A percentile compares a stretch with the other conserved stretches of the same genome.
Evolutionary conservation across 2,329 filamentous ascomycete genomes (phyloP).

Genomic region (Juglanconis juglandina): DNA sequence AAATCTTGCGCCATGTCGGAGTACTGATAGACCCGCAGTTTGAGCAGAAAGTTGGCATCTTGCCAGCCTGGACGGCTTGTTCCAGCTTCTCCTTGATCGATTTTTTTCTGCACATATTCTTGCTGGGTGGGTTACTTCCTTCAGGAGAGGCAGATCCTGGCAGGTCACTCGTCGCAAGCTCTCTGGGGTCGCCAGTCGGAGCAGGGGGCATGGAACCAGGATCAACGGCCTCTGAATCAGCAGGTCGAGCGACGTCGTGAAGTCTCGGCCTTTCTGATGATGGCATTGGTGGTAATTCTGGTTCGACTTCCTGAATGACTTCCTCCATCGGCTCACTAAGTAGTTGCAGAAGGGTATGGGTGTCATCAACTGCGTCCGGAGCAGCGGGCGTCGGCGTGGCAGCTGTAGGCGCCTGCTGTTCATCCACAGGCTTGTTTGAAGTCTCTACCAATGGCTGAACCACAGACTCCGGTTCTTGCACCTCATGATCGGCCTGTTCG

Average conservation of each 20-base stretch:
- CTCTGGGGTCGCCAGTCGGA: constrained; percentile 47
- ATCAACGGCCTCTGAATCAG: constrained; percentile 19
- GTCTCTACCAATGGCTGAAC: neutral
- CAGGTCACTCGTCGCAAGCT: constrained; percentile 26
- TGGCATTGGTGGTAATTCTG: constrained; percentile 6
- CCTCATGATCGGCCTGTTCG: neutral
- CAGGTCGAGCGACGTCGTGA: constrained; percentile 19
- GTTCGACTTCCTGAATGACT: neutral
- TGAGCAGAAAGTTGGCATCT: constrained; percentile 82
- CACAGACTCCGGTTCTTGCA: neutral
- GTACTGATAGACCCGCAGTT: constrained; percentile 97
- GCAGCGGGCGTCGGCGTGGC: neutral
- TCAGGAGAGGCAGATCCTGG: constrained; percentile 35
- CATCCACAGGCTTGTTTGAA: neutral
- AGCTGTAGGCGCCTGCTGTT: neutral
- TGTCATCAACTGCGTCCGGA: neutral
- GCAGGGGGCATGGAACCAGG: constrained; percentile 29
- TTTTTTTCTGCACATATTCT: constrained; percentile 63
- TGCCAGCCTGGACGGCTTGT: constrained; percentile 68
- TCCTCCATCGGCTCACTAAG: constrained; percentile 4
- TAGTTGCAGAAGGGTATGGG: constrained; percentile 11
- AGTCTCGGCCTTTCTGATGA: constrained; percentile 18
- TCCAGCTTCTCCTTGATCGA: constrained; percentile 58
- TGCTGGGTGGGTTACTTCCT: constrained; percentile 51
- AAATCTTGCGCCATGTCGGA: constrained; percentile 92